These are phyloP conservation scores for Russula compacta DNA, from an alignment of 768 basidiomycete species.

Conservation along the genomic window DNA sequence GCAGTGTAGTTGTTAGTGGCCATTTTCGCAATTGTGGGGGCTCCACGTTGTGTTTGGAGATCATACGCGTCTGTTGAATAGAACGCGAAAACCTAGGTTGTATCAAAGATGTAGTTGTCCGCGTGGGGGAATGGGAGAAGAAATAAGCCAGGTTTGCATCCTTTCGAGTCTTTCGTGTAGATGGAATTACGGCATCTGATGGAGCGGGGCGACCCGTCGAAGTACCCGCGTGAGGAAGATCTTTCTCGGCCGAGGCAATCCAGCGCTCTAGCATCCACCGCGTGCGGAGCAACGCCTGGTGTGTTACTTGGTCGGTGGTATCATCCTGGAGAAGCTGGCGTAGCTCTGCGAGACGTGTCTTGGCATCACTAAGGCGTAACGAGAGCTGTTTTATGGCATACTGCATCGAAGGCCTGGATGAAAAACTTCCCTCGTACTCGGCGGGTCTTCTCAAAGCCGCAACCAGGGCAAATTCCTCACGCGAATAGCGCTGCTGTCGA, in stretches of 20 bases:
- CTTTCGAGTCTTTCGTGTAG: neutral
- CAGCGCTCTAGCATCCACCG: constrained; percentile 19
- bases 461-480: constrained; percentile 8
- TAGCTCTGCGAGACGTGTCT: constrained; percentile 10
- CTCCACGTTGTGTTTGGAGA: constrained; percentile 9
- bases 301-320: neutral
- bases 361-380: constrained; percentile 6
- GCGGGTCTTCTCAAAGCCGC: neutral
- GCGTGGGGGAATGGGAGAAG: constrained; percentile 18
- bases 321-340: constrained; percentile 10
- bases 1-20: constrained; percentile 8
- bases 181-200: neutral
- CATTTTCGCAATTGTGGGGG: constrained; percentile 7
- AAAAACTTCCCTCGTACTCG: constrained; percentile 6
- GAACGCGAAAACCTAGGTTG: neutral
- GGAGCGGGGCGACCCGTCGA: neutral
- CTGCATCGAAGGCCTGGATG: constrained; percentile 4
- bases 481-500: constrained; percentile 14
- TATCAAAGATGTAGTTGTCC: neutral
- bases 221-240: neutral
- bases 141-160: constrained; percentile 16
- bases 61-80: neutral
- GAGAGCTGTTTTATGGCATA: constrained; percentile 4
- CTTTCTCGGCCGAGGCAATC: constrained; percentile 8
- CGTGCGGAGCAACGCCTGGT: constrained; percentile 7